Percentiles rank a stretch among this genome's conserved stretches.
phyloP scores from a whole-genome alignment of 148 eudicot genomes.

The Vaccinium myrtillus region DNA sequence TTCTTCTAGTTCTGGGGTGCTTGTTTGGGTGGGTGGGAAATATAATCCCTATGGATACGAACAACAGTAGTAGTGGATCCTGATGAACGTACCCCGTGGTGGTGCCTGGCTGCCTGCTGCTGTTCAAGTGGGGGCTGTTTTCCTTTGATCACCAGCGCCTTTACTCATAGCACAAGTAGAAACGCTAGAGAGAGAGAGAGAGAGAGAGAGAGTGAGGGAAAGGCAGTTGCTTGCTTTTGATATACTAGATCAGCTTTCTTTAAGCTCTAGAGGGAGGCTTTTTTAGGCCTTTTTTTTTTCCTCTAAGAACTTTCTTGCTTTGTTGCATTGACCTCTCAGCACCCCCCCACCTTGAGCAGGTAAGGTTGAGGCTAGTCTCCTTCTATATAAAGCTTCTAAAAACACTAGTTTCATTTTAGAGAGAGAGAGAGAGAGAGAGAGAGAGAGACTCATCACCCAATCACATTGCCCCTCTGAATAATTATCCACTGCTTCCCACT shows the following conservation, averaged over 20 bases:
- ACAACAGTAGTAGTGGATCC: background rate
- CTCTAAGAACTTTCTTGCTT: conserved; percentile 30
- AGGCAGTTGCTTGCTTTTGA: conserved; percentile 15
- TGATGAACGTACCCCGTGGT: background rate
- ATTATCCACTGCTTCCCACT: background rate
- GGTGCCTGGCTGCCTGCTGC: background rate
- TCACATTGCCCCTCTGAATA: background rate
- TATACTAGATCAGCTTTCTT: conserved; percentile 29
- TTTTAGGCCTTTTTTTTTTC: background rate
- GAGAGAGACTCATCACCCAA: conserved; percentile 8
- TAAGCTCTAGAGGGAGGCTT: conserved; percentile 7
- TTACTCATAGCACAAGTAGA: conserved; percentile 9
- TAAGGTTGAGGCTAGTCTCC: conserved; percentile 28
- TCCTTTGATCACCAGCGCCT: conserved; percentile 8
- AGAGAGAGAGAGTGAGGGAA: background rate
- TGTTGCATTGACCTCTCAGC: conserved; percentile 19
- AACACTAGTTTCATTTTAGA: background rate
- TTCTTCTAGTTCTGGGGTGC: background rate
- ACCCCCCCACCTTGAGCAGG: conserved; percentile 31
- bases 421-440: background rate
- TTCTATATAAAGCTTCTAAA: conserved; percentile 18
- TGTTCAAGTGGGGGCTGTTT: conserved; percentile 16
- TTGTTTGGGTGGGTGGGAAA: background rate
- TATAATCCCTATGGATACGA: background rate
- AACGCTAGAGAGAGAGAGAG: conserved; percentile 24